Evolutionary conservation across 202 grass and related monocot species (phyloP).

Genomic region (Zoysia matrella): DNA sequence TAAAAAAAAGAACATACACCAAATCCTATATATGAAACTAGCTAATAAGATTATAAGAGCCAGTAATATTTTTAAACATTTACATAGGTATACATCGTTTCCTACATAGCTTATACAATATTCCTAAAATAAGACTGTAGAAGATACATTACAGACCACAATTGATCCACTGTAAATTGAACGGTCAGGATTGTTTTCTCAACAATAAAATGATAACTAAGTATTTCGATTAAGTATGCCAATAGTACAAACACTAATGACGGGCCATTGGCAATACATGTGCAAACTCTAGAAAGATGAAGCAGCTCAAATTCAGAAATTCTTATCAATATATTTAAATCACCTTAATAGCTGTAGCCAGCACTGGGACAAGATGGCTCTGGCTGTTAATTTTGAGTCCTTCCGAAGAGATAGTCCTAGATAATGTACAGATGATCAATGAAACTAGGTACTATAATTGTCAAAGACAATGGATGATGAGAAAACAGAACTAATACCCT

Average conservation of each 20-base stretch:
- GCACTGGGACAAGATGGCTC: slow-evolving; percentile 79
- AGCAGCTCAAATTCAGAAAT: background rate
- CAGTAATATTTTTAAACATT: slow-evolving; percentile 16
- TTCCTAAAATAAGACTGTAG: background rate
- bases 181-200: background rate
- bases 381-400: slow-evolving; percentile 94
- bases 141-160: background rate
- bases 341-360: slow-evolving; percentile 93
- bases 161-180: background rate
- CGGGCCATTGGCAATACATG: background rate
- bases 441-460: background rate
- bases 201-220: background rate
- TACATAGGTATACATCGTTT: background rate
- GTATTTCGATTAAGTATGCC: background rate
- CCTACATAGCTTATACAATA: slow-evolving; percentile 19
- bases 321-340: slow-evolving; percentile 35
- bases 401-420: slow-evolving; percentile 67
- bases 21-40: background rate
- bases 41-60: background rate
- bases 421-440: slow-evolving; percentile 28
- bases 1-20: background rate
- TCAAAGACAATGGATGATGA: background rate
- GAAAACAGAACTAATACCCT: slow-evolving; percentile 1
- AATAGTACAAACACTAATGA: background rate
- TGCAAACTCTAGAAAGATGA: background rate